phyloP scores from a whole-genome alignment of 2,329 filamentous ascomycete species.

The Chrysoporthe puriensis region DNA sequence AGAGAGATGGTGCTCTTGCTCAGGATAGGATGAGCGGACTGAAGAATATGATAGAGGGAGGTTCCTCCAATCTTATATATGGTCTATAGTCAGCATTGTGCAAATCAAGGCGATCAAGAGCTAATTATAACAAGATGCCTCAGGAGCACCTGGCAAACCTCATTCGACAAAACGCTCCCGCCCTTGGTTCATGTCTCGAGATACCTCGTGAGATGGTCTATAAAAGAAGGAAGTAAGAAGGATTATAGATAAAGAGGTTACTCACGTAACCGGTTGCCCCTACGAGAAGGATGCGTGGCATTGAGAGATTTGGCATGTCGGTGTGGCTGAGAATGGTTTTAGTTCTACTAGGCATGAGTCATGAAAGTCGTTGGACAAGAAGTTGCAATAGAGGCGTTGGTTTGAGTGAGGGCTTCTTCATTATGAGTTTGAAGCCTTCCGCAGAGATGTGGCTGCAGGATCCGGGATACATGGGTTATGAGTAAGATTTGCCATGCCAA shows the following conservation, averaged over 20 bases:
- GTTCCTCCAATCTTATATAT: slow-evolving; percentile 33
- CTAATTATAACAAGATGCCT: not conserved
- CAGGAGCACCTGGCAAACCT: not conserved
- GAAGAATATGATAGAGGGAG: slow-evolving; percentile 32
- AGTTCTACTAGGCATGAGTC: not conserved
- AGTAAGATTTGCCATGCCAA: slow-evolving; percentile 9
- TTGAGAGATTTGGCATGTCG: slow-evolving; percentile 2
- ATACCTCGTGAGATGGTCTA: not conserved
- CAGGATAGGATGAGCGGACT: slow-evolving; percentile 31
- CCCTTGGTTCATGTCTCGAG: not conserved
- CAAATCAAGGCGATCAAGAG: too few species aligned
- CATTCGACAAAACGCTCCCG: too few species aligned
- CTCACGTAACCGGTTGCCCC: slow-evolving; percentile 36
- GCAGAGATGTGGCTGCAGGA: too few species aligned
- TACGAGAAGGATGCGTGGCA: slow-evolving; percentile 32
- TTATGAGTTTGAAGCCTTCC: not conserved
- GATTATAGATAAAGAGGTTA: not conserved
- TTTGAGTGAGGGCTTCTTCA: not conserved
- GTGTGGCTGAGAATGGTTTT: not conserved
- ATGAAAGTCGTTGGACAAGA: not conserved
- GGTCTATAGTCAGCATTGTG: not conserved
- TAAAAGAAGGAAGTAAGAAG: not conserved
- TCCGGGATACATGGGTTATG: slow-evolving; percentile 6
- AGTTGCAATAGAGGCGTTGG: too few species aligned
- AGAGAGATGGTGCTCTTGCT: slow-evolving; percentile 31